Base-by-base conservation (phyloP, 495 filamentous ascomycete species). In the Entonaema liquescens region DNA sequence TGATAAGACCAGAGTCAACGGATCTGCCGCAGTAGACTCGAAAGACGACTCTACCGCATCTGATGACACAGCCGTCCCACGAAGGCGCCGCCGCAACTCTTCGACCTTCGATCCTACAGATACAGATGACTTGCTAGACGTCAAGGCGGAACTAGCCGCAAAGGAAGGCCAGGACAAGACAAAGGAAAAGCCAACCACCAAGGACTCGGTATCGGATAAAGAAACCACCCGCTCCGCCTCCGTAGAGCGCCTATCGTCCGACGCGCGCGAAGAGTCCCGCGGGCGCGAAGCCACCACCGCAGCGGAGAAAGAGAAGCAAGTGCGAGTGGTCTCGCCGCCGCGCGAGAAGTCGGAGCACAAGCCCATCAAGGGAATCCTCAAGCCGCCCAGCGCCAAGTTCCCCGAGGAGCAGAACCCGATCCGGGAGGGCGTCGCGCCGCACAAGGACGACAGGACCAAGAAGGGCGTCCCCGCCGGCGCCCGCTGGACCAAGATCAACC, bases 401-500 rank as follows among this genome's bases (percentile, higher is more conserved):
- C 93, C 93, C 0, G 93, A 95, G 71, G 88, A 96, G 31, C 84
- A 87, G 0, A 87, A 90, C 57, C 88, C 90, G 0, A 86, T 94
- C n/a, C 83, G 93, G 26, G 93, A 96, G 74, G 93, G 93, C n/a
- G 93, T 95, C 13, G 92, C 92, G 3, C 93, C 93, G 15, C 85
- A 94, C 74, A 95, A 95, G 78, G 92, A 94, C 58, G 89, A 91
- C 54, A 91, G 92, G 79, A 83, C 89, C 67, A 85, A 84, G 71
- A 80, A 81, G 50, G 88, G 89, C 23, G 92, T 95, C 59, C 93
- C 93, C 5, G 82, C 89, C 0, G 90, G 89, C 35, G 93, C 93
- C 3, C 85, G 92, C 49, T 97, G 93, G 93, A 97, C 93, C 40
- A 97, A 94, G 83, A 92, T 97, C 74, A 91, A 89, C 77, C 87